Evolutionary conservation across 257 asterid species (phyloP).

Genomic region (Galeopsis tetrahit): DNA sequence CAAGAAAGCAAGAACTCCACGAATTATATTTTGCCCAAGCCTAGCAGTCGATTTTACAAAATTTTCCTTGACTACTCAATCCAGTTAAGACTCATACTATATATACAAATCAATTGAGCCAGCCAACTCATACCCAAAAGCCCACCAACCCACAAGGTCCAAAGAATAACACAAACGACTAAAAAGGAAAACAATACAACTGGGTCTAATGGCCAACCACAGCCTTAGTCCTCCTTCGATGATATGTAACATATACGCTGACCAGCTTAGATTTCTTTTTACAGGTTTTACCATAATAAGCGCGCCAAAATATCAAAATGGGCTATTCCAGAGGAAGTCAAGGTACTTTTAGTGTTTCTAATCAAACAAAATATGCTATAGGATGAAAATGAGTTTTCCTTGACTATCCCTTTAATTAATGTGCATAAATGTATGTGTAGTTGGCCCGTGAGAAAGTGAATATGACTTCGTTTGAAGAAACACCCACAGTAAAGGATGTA

Average conservation of each 20-base stretch:
- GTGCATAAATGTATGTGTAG: slow-evolving; percentile 41
- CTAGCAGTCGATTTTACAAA: no score
- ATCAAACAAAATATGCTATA: slow-evolving; percentile 25
- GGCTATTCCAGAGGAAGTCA: slow-evolving; percentile 86
- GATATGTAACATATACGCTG: slow-evolving; percentile 4
- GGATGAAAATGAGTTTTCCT: slow-evolving; percentile 9
- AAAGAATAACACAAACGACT: no score
- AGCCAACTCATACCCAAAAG: no score
- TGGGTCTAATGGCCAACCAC: no score
- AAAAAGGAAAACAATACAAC: no score
- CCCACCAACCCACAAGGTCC: no score
- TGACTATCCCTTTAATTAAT: slow-evolving; percentile 29
- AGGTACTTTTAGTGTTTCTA: slow-evolving; percentile 55
- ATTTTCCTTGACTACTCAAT: no score
- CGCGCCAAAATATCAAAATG: slow-evolving; percentile 74
- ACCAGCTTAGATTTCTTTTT: slow-evolving; percentile 30
- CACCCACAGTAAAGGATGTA: slow-evolving; percentile 44
- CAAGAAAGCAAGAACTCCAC: no score
- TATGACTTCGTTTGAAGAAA: slow-evolving; percentile 42
- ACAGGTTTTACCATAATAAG: slow-evolving; percentile 77
- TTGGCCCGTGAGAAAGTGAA: slow-evolving; percentile 70
- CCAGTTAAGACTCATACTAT: no score
- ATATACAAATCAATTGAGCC: no score
- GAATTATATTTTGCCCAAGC: no score
- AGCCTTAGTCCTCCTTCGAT: no score